Evolutionary conservation across 306 rosid genomes (phyloP), one percentile per base, ranked within the genome.

Genomic region (Medicago arabica): DNA sequence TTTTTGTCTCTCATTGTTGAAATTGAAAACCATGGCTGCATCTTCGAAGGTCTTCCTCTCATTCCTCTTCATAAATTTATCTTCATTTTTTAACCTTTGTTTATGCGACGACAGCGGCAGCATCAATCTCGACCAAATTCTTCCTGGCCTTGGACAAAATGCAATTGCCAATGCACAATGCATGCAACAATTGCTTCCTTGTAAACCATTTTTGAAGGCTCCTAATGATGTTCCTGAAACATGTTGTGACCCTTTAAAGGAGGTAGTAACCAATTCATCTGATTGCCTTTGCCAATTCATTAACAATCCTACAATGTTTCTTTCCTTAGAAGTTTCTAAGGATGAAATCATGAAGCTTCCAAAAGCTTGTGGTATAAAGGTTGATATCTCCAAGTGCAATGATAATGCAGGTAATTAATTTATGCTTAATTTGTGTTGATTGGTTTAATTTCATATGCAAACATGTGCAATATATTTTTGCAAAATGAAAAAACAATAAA

Each of bases 111-210:
- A 14, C 14, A 19, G 13, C 21, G 44, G 19, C 15, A 19, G 8
- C 21, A n/a, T 7, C 23, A 7, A 1, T 11, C 53, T 75, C 6
- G 68, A 74, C 3, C 65, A 49, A 1, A 54, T 78, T 23, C 23
- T 75, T 2, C 53, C 68, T 9, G 36, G 72, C 40, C 14, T 60
- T 8, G 66, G 2, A 39, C 3, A 13, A 5, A 6, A 19, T 19
- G 2, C 2, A 6, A 11, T 3, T 69, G 14, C 41, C 18, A 14
- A 44, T 18, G 43, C 71, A 72, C 31, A 80, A 40, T 93, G 97
- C 89, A 17, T 93, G 81, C 75, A 78, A 49, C 83, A 83, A 65
- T 38, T 93, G 38, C 6, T 85, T 12, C 88, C 98, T 0, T 93
- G 98, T 51, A 78, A 88, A 7, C 21, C 18, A 6, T 88, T 2